These are phyloP conservation scores for Fusarium sp. DNA, from an alignment of 2,329 filamentous ascomycete genomes.

Conservation along the genomic window DNA sequence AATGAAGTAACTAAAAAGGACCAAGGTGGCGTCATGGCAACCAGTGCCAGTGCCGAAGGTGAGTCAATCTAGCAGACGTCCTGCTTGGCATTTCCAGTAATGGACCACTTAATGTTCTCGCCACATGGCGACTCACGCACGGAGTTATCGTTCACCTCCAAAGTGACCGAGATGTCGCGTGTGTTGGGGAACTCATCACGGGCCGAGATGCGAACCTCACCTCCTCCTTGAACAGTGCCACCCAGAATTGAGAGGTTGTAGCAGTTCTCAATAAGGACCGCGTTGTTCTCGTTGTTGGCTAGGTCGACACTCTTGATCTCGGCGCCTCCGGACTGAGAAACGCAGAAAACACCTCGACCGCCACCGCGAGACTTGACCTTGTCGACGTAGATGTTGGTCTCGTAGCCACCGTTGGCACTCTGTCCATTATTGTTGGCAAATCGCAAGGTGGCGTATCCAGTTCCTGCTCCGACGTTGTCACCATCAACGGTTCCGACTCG, in stretches of 20 bases:
- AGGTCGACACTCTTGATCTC: conserved; percentile 65
- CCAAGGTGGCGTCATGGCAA: no score
- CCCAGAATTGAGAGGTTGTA: conserved; percentile 66
- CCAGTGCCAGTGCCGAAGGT: not conserved
- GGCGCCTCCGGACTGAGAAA: conserved; percentile 67
- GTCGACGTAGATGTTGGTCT: conserved; percentile 67
- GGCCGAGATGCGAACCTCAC: conserved; percentile 67
- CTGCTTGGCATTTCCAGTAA: conserved; percentile 61
- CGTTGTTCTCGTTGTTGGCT: conserved; percentile 67
- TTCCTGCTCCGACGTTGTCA: conserved; percentile 66
- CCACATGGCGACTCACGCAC: conserved; percentile 69
- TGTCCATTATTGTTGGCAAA: conserved; percentile 70
- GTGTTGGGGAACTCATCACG: conserved; percentile 69
- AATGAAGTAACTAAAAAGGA: no score
- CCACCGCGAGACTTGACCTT: conserved; percentile 68
- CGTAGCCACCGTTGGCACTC: conserved; percentile 62
- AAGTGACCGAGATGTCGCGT: conserved; percentile 63
- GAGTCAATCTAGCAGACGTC: conserved; percentile 54
- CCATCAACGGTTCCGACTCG: conserved; percentile 69
- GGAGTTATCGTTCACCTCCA: conserved; percentile 63
- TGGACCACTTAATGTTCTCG: conserved; percentile 64
- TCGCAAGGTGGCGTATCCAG: conserved; percentile 69
- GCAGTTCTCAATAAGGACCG: conserved; percentile 72
- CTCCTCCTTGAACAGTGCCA: conserved; percentile 68
- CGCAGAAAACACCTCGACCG: conserved; percentile 70